phyloP scores from a whole-genome alignment of 441 rosid species.

The Erysimum pusillum region DNA sequence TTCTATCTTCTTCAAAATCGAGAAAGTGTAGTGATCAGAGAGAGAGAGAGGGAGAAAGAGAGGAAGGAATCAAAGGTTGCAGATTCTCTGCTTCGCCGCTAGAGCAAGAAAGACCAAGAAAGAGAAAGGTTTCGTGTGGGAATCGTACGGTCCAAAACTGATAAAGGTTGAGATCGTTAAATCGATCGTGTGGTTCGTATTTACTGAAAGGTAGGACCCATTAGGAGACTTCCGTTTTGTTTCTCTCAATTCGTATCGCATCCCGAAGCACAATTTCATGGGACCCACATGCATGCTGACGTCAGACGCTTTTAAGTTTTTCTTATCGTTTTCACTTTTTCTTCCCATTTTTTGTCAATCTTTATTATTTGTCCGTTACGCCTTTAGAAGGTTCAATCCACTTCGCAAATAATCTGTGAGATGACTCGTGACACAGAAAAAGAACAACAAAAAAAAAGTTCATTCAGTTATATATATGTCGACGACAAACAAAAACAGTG shows the following conservation, averaged over 20 bases:
- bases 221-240: slow-evolving; percentile 45
- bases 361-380: slow-evolving; percentile 44
- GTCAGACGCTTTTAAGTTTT: slow-evolving; percentile 33
- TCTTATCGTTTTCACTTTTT: not conserved
- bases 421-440: no score
- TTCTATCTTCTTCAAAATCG: slow-evolving; percentile 12
- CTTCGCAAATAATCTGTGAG: no score
- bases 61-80: slow-evolving; percentile 34
- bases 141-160: slow-evolving; percentile 40
- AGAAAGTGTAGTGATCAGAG: slow-evolving; percentile 33
- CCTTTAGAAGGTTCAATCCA: slow-evolving; percentile 27
- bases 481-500: no score
- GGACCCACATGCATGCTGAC: slow-evolving; percentile 41
- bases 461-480: no score
- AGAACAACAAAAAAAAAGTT: no score
- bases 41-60: not conserved
- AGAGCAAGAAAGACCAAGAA: not conserved
- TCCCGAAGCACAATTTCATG: slow-evolving; percentile 22
- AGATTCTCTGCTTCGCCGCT: slow-evolving; percentile 40
- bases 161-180: not conserved
- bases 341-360: not conserved
- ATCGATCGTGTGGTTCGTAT: slow-evolving; percentile 31
- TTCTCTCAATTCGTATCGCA: slow-evolving; percentile 32
- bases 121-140: not conserved
- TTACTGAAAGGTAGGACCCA: slow-evolving; percentile 21